Conservation (phyloP, 1,284 basidiomycete species). For the Tilletia walkeri region DNA sequence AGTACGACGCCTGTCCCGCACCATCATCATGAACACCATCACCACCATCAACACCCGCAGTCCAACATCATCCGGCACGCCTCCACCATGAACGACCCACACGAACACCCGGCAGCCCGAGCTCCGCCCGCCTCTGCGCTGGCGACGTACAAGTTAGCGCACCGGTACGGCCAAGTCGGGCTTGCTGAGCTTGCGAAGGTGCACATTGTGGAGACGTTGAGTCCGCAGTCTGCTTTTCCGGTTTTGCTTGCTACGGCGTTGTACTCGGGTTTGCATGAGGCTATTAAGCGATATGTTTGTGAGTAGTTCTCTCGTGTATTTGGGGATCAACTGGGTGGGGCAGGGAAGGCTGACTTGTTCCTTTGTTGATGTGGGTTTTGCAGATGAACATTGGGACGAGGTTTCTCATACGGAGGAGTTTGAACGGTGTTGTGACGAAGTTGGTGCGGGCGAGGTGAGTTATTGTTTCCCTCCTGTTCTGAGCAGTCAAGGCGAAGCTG, state of each 20-base stretch:
- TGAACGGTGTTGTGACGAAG: slow-evolving; percentile 50
- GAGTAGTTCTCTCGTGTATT: background rate
- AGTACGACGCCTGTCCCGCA: no score
- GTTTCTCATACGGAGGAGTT: slow-evolving; percentile 44
- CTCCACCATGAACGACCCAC: slow-evolving; percentile 62
- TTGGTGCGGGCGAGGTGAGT: slow-evolving; percentile 39
- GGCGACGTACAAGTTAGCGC: slow-evolving; percentile 75
- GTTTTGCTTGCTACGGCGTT: slow-evolving; percentile 63
- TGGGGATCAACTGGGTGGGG: background rate
- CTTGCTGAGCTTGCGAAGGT: slow-evolving; percentile 69
- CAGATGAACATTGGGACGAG: slow-evolving; percentile 38
- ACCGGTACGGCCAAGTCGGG: slow-evolving; percentile 71
- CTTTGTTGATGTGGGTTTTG: background rate
- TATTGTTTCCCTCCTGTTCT: background rate
- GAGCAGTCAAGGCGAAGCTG: background rate
- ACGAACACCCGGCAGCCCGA: slow-evolving; percentile 68
- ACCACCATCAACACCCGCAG: background rate
- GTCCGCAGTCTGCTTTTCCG: slow-evolving; percentile 70
- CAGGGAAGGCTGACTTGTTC: no score
- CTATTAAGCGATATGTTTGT: slow-evolving; percentile 48
- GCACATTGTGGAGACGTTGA: slow-evolving; percentile 73
- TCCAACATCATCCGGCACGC: background rate
- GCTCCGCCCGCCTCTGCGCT: slow-evolving; percentile 62
- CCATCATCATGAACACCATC: no score
- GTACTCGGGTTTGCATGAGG: slow-evolving; percentile 41